A percentile compares a stretch with the other conserved stretches of the same genome.
These are phyloP conservation scores for Gnomoniopsis smithogilvyi DNA, from an alignment of 2,329 filamentous ascomycete genomes.

Conservation along the genomic window DNA sequence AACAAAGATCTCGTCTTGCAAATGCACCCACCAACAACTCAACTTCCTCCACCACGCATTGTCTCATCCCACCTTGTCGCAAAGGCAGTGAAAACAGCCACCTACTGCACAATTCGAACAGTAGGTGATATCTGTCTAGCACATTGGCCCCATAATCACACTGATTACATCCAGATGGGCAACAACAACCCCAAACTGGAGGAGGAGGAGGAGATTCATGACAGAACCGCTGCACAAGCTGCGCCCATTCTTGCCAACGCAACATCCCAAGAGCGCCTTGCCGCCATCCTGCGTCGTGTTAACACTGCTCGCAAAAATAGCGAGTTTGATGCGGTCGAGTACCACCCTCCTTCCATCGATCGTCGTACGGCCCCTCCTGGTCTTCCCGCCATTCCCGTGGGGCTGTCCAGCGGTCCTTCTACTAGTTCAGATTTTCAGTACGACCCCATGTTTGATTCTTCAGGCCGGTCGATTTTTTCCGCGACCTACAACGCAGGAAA, in stretches of 20 bases:
- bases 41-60: too few species aligned
- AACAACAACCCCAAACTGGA: not conserved
- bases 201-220: not conserved
- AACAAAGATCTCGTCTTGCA: too few species aligned
- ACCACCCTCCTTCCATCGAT: not conserved
- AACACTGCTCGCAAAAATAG: not conserved
- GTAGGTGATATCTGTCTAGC: not conserved
- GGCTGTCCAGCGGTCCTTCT: too few species aligned
- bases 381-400: not conserved
- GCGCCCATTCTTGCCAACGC: conserved; percentile 1
- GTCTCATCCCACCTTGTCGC: too few species aligned
- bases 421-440: not conserved
- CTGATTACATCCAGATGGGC: not conserved
- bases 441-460: not conserved
- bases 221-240: not conserved
- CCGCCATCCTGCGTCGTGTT: conserved; percentile 4
- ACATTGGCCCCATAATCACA: not conserved
- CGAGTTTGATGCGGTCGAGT: not conserved
- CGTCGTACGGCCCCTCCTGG: not conserved
- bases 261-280: conserved; percentile 12
- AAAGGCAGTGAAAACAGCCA: too few species aligned
- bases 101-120: not conserved
- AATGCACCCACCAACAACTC: too few species aligned
- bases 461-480: not conserved
- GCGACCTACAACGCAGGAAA: not conserved